Base-by-base conservation (phyloP, 1,284 basidiomycete genomes). In the Malassezia sympodialis region DNA sequence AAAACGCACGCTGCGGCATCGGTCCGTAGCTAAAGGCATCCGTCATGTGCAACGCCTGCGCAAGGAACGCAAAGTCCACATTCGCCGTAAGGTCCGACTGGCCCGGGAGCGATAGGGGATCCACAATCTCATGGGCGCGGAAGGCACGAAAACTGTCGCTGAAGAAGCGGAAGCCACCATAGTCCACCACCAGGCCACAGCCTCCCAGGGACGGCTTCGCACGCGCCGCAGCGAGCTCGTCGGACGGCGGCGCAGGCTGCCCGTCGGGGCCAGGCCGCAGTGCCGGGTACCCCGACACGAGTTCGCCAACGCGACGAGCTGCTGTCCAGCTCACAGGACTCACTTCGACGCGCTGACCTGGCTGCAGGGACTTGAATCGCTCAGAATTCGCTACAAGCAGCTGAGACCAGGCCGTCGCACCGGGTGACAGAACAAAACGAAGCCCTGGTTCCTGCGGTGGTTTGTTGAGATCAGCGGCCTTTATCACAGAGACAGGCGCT, bases 61-160 rank as follows among this genome's bases (percentile, higher is more conserved):
- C 81, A 37, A 98, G 79, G 72, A 88, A 88, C 0, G 83, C 81
- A 76, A 98, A 99, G 76, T 98, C 90, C 49, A 99, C 93, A 69
- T 98, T 96, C 28, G 86, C 85, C 0, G 94, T 98, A 46, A 98
- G 77, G 75, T 98, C 94, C 42, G 87, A 86, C 43, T 86, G 80
- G 11, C 94, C 93, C 0, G 93, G 91, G 10, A 80, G 77, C 52
- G 85, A 79, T 68, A 98, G 91, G 0, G 88, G 80, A 69, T 91
- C 86, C 0, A 89, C 87, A 19, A 90, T 82, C 60, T 85, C 80
- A 75, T 98, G 94, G 26, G 83, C 79, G 65, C 84, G 84, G 80
- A 99, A 96, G 0, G 86, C 93, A 86, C 91, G 79, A 76, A 94
- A 86, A 15, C 87, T 90, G 60, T 84, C 78, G 0, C 82, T 83